A percentile compares a stretch with the other conserved stretches of the same genome.
Evolutionary conservation across 176 grass and related monocot genomes (phyloP).

Genomic region (Raddia distichophylla): DNA sequence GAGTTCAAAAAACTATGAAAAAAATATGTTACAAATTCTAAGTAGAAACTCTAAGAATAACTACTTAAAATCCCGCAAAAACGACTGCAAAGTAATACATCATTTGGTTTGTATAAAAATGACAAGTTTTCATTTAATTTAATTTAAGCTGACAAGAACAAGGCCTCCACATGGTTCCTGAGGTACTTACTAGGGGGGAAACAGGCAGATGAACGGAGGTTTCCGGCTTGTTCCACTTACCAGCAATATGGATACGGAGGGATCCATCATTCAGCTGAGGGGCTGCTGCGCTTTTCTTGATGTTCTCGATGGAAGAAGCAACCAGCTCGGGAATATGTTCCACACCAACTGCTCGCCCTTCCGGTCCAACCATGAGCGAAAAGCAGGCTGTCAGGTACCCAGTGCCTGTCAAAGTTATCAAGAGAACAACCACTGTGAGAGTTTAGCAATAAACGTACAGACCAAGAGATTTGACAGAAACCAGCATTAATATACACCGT

Average conservation of each 20-base stretch:
- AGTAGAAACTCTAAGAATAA: too few species aligned
- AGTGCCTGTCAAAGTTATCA: constrained; percentile 48
- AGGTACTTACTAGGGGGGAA: not conserved
- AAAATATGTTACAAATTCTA: too few species aligned
- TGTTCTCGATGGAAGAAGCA: constrained; percentile 71
- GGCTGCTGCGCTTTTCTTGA: constrained; percentile 69
- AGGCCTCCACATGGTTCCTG: not conserved
- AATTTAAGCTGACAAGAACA: too few species aligned
- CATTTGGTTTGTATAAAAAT: too few species aligned
- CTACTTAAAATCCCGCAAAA: too few species aligned
- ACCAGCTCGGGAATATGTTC: constrained; percentile 85
- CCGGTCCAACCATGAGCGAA: constrained; percentile 63
- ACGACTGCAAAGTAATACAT: too few species aligned
- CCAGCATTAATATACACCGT: not conserved
- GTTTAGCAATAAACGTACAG: not conserved
- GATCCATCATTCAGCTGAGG: constrained; percentile 60
- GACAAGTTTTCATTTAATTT: too few species aligned
- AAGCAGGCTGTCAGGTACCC: constrained; percentile 75
- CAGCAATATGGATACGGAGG: constrained; percentile 59
- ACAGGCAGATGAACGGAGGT: constrained; percentile 7
- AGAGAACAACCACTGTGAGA: constrained; percentile 17
- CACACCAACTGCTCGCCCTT: constrained; percentile 63
- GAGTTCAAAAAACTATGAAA: too few species aligned
- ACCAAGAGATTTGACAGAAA: constrained; percentile 5
- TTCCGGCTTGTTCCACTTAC: constrained; percentile 31